These are phyloP conservation scores for Scheffersomyces titani DNA, from an alignment of 1,139 yeast species.

Conservation along the genomic window DNA sequence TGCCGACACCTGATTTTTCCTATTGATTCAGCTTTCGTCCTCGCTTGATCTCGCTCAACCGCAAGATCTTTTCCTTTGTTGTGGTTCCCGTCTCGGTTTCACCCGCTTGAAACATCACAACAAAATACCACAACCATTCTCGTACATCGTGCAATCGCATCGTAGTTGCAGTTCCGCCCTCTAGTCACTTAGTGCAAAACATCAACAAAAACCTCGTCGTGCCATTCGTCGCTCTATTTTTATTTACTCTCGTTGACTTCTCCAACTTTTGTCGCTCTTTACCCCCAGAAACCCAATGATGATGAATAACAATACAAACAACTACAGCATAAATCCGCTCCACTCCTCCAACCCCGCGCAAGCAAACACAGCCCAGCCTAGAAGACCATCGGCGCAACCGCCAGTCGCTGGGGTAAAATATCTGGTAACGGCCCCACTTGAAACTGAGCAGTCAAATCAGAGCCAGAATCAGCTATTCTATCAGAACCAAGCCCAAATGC, in stretches of 20 bases:
- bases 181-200: neutral
- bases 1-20: neutral
- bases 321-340: neutral
- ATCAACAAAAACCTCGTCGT: neutral
- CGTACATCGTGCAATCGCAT: neutral
- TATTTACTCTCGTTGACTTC: neutral
- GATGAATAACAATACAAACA: neutral
- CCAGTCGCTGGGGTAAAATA: neutral
- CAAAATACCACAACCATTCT: neutral
- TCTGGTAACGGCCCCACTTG: neutral
- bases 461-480: neutral
- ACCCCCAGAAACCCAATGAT: neutral
- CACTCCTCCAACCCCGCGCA: neutral
- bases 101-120: neutral
- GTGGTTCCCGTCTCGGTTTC: neutral
- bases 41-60: neutral
- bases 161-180: neutral
- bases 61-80: neutral
- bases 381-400: neutral
- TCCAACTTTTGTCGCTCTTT: neutral
- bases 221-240: neutral
- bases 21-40: neutral
- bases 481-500: neutral
- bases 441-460: neutral
- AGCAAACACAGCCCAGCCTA: neutral